A percentile compares a stretch with the other conserved stretches of the same genome.
phyloP scores from a whole-genome alignment of 331 rosid species.

The Dryas integrifolia region DNA sequence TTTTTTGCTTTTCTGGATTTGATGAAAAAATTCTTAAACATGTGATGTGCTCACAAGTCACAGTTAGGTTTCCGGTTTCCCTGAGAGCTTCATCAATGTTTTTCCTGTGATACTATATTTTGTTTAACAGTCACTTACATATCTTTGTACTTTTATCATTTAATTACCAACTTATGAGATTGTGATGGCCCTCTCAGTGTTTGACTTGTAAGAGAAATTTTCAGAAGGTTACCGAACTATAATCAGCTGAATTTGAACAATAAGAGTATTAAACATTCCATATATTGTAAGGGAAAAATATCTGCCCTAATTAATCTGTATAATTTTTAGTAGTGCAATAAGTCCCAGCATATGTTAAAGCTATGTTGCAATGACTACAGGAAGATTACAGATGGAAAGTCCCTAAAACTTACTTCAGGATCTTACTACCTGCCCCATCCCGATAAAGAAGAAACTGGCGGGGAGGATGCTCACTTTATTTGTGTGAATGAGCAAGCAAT shows the following conservation, averaged over 20 bases:
- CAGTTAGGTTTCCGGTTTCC: neutral
- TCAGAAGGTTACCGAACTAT: too few relatives aligned
- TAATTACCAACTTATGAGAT: neutral
- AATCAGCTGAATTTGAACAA: neutral
- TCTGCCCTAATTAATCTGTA: neutral
- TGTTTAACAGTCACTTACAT: neutral
- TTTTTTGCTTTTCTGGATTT: neutral
- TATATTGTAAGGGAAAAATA: neutral
- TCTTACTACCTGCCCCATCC: conserved; percentile 98
- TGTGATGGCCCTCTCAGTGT: too few relatives aligned
- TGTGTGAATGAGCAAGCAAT: conserved; percentile 88
- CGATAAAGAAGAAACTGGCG: conserved; percentile 95
- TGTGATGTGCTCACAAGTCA: neutral
- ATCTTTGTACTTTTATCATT: neutral
- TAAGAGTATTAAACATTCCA: neutral
- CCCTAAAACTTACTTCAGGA: conserved; percentile 71
- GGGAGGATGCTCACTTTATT: conserved; percentile 98
- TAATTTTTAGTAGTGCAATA: neutral
- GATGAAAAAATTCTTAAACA: neutral
- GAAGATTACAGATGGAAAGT: conserved; percentile 52
- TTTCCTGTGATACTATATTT: neutral
- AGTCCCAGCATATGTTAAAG: conserved; percentile 9
- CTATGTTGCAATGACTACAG: conserved; percentile 42
- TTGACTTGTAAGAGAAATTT: too few relatives aligned
- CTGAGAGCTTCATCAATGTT: neutral